Percentiles rank a stretch among this genome's conserved stretches.
Evolutionary conservation across 2,329 filamentous ascomycete species (phyloP).

Genomic region (Coniella vitis): DNA sequence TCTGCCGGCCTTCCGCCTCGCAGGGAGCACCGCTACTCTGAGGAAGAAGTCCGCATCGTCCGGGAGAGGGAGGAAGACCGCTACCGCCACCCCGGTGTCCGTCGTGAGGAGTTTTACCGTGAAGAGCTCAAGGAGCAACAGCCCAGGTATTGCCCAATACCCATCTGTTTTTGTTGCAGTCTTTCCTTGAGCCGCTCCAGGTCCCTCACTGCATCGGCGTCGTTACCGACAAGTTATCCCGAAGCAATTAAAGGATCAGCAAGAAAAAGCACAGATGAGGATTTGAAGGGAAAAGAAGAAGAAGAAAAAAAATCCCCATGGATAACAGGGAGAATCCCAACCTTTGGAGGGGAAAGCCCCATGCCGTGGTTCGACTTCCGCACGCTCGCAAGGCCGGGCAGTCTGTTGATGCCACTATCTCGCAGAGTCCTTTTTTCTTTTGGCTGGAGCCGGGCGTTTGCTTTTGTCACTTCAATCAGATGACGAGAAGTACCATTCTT

Average conservation of each 20-base stretch:
- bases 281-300: neutral
- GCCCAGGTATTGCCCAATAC: slow-evolving; percentile 17
- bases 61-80: slow-evolving; percentile 72
- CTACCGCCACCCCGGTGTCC: slow-evolving; percentile 64
- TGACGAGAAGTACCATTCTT: neutral
- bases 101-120: slow-evolving; percentile 42
- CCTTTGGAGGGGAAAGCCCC: neutral
- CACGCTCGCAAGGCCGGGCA: no score
- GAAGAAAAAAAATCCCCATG: neutral
- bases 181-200: slow-evolving; percentile 14
- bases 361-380: neutral
- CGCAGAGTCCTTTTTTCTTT: no score
- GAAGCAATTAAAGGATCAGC: neutral
- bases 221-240: neutral
- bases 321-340: neutral
- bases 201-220: neutral
- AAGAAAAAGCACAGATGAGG: neutral
- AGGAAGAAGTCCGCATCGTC: slow-evolving; percentile 80
- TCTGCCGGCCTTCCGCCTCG: slow-evolving; percentile 58
- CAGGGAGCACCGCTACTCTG: slow-evolving; percentile 54
- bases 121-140: slow-evolving; percentile 38
- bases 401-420: no score
- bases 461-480: neutral
- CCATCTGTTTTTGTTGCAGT: slow-evolving; percentile 15
- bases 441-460: neutral